Evolutionary conservation across 257 asterid species (phyloP).

Genomic region (Forsythia suspensa): DNA sequence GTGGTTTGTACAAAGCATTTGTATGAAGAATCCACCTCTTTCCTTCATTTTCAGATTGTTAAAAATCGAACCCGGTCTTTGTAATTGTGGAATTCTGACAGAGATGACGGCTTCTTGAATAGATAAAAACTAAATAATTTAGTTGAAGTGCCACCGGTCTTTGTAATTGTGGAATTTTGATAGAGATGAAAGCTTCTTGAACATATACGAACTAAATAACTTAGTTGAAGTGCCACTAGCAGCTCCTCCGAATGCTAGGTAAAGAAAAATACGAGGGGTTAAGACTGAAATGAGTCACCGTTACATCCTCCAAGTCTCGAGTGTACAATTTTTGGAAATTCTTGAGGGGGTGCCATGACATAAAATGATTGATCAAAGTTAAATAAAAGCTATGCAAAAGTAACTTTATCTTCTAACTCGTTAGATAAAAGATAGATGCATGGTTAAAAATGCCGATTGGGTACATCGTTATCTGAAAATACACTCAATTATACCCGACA

Average conservation of each 20-base stretch:
- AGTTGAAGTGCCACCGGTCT: background rate
- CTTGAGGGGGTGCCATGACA: background rate
- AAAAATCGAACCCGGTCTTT: too few relatives aligned
- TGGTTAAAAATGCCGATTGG: too few relatives aligned
- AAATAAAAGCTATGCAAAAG: background rate
- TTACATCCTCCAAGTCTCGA: background rate
- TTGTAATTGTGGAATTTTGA: too few relatives aligned
- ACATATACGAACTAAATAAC: background rate
- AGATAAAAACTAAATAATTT: background rate
- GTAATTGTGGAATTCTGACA: too few relatives aligned
- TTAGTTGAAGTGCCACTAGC: background rate
- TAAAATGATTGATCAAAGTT: background rate
- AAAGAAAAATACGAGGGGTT: too few relatives aligned
- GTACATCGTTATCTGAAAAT: too few relatives aligned
- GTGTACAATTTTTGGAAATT: background rate
- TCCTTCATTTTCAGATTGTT: too few relatives aligned
- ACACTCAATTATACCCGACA: background rate
- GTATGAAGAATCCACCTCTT: too few relatives aligned
- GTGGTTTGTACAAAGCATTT: too few relatives aligned
- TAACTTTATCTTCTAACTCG: background rate
- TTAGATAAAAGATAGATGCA: background rate
- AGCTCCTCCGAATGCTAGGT: background rate
- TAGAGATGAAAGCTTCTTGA: too few relatives aligned
- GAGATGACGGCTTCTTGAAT: too few relatives aligned
- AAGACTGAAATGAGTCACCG: background rate